phyloP scores from a whole-genome alignment of 2,329 filamentous ascomycete species.

The Fusarium sp. region DNA sequence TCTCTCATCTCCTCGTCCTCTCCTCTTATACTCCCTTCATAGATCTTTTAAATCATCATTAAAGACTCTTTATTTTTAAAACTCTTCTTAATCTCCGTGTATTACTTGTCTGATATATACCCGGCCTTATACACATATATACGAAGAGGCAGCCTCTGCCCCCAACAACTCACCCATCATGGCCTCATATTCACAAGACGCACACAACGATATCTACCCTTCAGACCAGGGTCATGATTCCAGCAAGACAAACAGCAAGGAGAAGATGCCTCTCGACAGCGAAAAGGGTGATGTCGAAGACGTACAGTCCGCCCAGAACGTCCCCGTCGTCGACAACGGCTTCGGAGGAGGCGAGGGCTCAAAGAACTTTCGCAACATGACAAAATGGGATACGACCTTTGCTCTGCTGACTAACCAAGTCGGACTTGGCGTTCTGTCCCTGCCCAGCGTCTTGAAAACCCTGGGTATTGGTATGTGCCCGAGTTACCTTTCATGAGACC shows the following conservation, averaged over 20 bases:
- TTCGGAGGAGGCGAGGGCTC: slow-evolving; percentile 48
- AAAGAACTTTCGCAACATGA: slow-evolving; percentile 52
- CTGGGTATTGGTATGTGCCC: slow-evolving; percentile 68
- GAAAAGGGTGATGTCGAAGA: slow-evolving; percentile 33
- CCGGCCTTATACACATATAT: not conserved
- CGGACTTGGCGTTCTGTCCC: slow-evolving; percentile 68
- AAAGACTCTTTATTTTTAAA: not conserved
- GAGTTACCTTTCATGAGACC: too few relatives aligned
- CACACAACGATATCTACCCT: slow-evolving; percentile 44
- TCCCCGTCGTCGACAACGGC: slow-evolving; percentile 45
- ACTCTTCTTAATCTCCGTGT: slow-evolving; percentile 1
- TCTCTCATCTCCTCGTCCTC: slow-evolving; percentile 1
- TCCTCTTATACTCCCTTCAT: not conserved
- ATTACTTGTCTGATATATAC: slow-evolving; percentile 7
- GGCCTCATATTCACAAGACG: slow-evolving; percentile 37
- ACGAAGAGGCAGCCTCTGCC: not conserved
- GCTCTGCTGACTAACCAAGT: slow-evolving; percentile 53
- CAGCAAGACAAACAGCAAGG: slow-evolving; percentile 46
- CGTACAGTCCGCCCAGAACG: slow-evolving; percentile 34
- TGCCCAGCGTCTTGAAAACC: slow-evolving; percentile 76
- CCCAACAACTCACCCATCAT: slow-evolving; percentile 28
- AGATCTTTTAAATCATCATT: not conserved
- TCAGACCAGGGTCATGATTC: slow-evolving; percentile 46
- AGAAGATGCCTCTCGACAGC: slow-evolving; percentile 41
- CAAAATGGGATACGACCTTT: slow-evolving; percentile 52